Evolutionary conservation across 805 yeast species (phyloP).

Genomic region (Barnettozyma wickerhamii): DNA sequence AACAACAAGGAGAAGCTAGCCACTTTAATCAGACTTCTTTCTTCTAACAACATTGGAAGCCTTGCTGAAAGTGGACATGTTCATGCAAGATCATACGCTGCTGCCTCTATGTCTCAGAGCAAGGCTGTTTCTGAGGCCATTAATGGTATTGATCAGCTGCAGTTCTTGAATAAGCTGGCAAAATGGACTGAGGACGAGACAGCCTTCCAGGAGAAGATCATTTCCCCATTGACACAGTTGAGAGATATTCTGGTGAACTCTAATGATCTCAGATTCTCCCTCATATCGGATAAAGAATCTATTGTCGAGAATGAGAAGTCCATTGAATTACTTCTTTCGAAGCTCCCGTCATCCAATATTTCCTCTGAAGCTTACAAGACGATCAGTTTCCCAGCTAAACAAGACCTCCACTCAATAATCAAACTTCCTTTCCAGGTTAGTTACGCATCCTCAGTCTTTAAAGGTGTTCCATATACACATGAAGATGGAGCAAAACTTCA

Average conservation of each 20-base stretch:
- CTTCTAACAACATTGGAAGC: slow-evolving; percentile 71
- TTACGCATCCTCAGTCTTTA: slow-evolving; percentile 64
- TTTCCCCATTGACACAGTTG: slow-evolving; percentile 59
- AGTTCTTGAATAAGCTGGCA: slow-evolving; percentile 60
- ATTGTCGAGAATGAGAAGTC: slow-evolving; percentile 26
- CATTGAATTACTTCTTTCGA: slow-evolving; percentile 27
- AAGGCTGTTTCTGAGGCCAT: slow-evolving; percentile 59
- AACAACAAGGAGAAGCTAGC: slow-evolving; percentile 62
- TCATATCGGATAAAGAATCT: slow-evolving; percentile 52
- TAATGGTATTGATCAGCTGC: slow-evolving; percentile 74
- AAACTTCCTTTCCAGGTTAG: slow-evolving; percentile 86
- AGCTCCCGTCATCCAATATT: slow-evolving; percentile 21
- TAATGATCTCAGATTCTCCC: slow-evolving; percentile 43
- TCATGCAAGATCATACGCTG: slow-evolving; percentile 67
- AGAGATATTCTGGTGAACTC: slow-evolving; percentile 40
- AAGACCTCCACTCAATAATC: slow-evolving; percentile 41
- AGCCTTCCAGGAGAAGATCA: slow-evolving; percentile 47
- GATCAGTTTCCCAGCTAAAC: slow-evolving; percentile 17
- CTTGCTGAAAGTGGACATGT: slow-evolving; percentile 88
- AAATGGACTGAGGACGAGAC: slow-evolving; percentile 44
- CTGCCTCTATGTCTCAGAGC: slow-evolving; percentile 56
- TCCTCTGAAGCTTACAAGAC: slow-evolving; percentile 6
- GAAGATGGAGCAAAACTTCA: slow-evolving; percentile 84
- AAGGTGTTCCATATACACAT: slow-evolving; percentile 63
- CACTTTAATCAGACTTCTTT: slow-evolving; percentile 66